These are phyloP conservation scores for Allium cepa DNA, from an alignment of 106 monocot genomes.

Conservation along the genomic window DNA sequence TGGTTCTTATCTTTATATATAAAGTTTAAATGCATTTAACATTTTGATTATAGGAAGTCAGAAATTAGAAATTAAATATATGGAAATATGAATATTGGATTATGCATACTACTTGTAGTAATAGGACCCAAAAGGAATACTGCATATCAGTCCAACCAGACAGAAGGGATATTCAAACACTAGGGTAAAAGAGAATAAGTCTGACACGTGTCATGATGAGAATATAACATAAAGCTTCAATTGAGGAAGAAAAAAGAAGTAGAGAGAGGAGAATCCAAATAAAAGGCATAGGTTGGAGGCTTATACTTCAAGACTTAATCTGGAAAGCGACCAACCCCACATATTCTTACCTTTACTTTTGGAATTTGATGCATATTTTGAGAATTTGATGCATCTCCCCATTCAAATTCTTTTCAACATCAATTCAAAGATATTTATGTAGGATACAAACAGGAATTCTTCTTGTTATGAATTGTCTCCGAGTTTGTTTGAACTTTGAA, in stretches of 20 bases:
- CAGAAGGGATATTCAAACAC: slow-evolving; percentile 86
- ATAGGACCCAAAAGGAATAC: slow-evolving; percentile 3
- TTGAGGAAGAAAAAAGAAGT: slow-evolving; percentile 1
- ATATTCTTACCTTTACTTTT: slow-evolving; percentile 31
- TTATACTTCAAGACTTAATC: slow-evolving; percentile 61
- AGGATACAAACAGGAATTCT: no score
- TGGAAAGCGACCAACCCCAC: slow-evolving; percentile 66
- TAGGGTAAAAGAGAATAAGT: slow-evolving; percentile 19
- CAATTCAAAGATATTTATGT: no score
- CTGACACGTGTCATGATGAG: slow-evolving; percentile 29
- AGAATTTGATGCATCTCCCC: neutral
- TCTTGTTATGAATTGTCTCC: no score
- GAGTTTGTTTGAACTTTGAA: no score
- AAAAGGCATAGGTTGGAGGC: slow-evolving; percentile 81
- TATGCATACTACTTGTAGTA: neutral
- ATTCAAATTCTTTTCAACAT: no score
- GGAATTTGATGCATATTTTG: slow-evolving; percentile 41
- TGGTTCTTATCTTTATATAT: no score
- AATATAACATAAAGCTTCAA: slow-evolving; percentile 4
- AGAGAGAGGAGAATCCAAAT: slow-evolving; percentile 28
- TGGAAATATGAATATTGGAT: no score
- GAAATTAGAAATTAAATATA: no score
- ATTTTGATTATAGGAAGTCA: no score
- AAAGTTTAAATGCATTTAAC: no score
- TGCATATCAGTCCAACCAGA: slow-evolving; percentile 29